Percentiles rank a stretch among this genome's conserved stretches.
These are phyloP conservation scores for Colletotrichum orchidophilum DNA, from an alignment of 2,329 filamentous ascomycete species.

Conservation along the genomic window DNA sequence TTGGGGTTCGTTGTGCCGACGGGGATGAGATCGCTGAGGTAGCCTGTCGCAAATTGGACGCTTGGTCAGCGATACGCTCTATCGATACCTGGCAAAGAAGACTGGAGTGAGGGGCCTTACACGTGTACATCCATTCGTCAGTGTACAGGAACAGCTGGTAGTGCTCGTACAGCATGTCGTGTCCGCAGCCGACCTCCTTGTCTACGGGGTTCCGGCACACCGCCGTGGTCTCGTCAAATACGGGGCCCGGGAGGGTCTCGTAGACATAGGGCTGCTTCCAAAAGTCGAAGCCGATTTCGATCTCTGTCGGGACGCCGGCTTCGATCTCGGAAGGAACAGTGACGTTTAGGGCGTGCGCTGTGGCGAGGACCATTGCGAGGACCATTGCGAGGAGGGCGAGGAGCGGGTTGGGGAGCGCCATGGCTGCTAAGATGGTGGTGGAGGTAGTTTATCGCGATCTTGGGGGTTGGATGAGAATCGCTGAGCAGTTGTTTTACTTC, in stretches of 20 bases:
- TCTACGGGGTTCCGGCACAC: constrained; percentile 13
- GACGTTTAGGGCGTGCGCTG: constrained; percentile 1
- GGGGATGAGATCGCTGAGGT: constrained; percentile 4
- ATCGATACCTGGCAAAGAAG: neutral
- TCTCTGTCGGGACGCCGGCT: constrained; percentile 19
- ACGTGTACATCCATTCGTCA: neutral
- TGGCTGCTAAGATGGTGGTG: neutral
- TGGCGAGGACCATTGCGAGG: neutral
- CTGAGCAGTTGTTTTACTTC: neutral
- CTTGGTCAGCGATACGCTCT: neutral
- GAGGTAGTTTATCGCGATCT: neutral
- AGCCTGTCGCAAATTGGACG: constrained; percentile 7
- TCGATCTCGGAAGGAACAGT: neutral
- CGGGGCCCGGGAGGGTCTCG: neutral
- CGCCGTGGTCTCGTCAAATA: neutral
- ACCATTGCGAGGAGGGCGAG: neutral
- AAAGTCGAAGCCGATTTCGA: constrained; percentile 16
- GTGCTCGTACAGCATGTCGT: constrained; percentile 13
- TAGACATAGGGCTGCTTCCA: constrained; percentile 25
- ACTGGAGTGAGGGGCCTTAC: neutral
- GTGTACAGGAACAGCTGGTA: constrained; percentile 16
- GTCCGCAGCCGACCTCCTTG: constrained; percentile 1
- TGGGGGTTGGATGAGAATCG: too few species aligned
- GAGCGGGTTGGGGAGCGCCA: neutral
- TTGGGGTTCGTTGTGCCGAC: constrained; percentile 3